Base-by-base conservation (phyloP, 2,329 filamentous ascomycete genomes). In the Cladosporium oxysporum region DNA sequence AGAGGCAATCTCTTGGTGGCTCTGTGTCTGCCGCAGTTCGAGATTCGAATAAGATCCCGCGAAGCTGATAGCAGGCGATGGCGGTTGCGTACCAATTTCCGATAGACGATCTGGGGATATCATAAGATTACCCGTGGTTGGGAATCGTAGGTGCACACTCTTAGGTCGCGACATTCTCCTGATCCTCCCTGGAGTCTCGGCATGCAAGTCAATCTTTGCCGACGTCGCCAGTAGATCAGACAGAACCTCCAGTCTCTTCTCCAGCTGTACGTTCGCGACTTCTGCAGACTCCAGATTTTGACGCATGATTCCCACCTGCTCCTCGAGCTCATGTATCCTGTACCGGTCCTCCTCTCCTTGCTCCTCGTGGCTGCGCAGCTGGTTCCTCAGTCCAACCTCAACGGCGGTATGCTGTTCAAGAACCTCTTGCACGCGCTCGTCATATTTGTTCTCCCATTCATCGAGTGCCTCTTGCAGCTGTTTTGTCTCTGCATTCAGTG, bases 231-330 rank as follows among this genome's bases (percentile, higher is more conserved):
- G 71, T 26, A 80, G 65, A 26, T 74, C 74, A 16, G 77, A 76
- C 68, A 80, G 72, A 29, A 77, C 72, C 61, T 79, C 78, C 37
- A 80, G 69, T 29, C 78, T 69, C 62, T 73, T 75, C 67, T 80
- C 77, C 44, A 80, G 70, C 59, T 77, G 72, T 7, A 76, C 69
- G 58, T 80, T 80, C 1, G 76, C 75, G 4, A 68, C 68, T 64
- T 79, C 76, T 7, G 73, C 73, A 12, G 73, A 74, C 26, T 76
- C 73, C 44, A 77, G 67, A n/a, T 69, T 71, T 59, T 75, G 70
- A 16, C 66, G 71, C 14, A 72, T 71, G n/a, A 66, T 63, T 26
- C 76, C 75, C 10, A 78, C 47, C 61, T 76, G 72, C 37, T 65
- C 67, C 66, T 78, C 75, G 47, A 79, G 63, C 52, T 79, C 78